Conservation (phyloP, 495 filamentous ascomycete species). For the Chaetomium cochliodes region DNA sequence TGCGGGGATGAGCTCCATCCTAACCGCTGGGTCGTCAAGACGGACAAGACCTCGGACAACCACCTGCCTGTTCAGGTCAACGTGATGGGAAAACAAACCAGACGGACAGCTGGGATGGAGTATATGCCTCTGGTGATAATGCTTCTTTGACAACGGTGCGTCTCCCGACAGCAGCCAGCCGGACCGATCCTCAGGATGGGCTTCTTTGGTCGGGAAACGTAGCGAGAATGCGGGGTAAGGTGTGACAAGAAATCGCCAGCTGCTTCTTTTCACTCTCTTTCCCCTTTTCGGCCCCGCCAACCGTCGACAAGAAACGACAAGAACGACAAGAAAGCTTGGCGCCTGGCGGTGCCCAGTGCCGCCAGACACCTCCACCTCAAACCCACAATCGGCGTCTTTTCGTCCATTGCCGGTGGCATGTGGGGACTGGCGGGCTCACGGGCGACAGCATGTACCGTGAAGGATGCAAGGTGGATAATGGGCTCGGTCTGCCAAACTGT, state of each 20-base stretch:
- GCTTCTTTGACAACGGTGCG: neutral
- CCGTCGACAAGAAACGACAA: slow-evolving; percentile 9
- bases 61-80: slow-evolving; percentile 26
- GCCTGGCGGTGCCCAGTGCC: slow-evolving; percentile 18
- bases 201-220: slow-evolving; percentile 17
- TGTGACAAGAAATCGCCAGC: neutral
- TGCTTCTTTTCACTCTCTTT: neutral
- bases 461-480: slow-evolving; percentile 1
- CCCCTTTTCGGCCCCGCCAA: neutral
- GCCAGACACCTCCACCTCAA: neutral
- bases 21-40: slow-evolving; percentile 21
- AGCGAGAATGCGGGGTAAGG: slow-evolving; percentile 23
- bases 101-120: slow-evolving; percentile 10
- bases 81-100: neutral
- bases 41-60: slow-evolving; percentile 10
- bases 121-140: slow-evolving; percentile 16
- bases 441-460: slow-evolving; percentile 5
- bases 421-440: neutral
- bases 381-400: slow-evolving; percentile 18
- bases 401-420: slow-evolving; percentile 16
- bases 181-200: neutral
- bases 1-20: slow-evolving; percentile 15
- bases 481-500: slow-evolving; percentile 11
- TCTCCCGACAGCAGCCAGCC: slow-evolving; percentile 5
- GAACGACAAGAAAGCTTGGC: slow-evolving; percentile 18